Evolutionary conservation across 2,329 filamentous ascomycete species (phyloP).

Genomic region (Colletotrichum gigasporum): DNA sequence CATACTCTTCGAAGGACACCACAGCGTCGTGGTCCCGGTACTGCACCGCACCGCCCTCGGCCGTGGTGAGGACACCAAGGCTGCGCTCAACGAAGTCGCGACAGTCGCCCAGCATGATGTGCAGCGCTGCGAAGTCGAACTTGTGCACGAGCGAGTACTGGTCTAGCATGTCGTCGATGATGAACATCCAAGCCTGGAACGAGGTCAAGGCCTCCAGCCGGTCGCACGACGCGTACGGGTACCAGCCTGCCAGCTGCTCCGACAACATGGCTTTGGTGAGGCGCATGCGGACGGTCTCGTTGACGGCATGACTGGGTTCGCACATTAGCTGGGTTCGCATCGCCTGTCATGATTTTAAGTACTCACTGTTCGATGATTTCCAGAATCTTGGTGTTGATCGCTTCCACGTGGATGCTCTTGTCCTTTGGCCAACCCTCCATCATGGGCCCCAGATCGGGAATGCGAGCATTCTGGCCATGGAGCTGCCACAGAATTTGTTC

Average conservation of each 20-base stretch:
- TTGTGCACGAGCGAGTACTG: slow-evolving; percentile 5
- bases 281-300: slow-evolving; percentile 15
- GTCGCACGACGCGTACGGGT: slow-evolving; percentile 15
- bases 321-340: not conserved
- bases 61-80: not conserved
- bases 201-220: slow-evolving; percentile 19
- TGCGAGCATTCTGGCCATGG: slow-evolving; percentile 17
- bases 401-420: slow-evolving; percentile 4
- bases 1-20: slow-evolving; percentile 5
- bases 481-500: slow-evolving; percentile 9
- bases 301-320: slow-evolving; percentile 8
- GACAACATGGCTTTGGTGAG: slow-evolving; percentile 26
- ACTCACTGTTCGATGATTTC: slow-evolving; percentile 16
- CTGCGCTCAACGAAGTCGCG: slow-evolving; percentile 20
- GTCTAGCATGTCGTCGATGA: slow-evolving; percentile 22
- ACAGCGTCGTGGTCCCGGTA: slow-evolving; percentile 17
- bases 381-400: slow-evolving; percentile 5
- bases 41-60: not conserved
- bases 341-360: not conserved
- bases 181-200: slow-evolving; percentile 24
- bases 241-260: slow-evolving; percentile 19
- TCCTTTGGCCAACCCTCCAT: slow-evolving; percentile 17
- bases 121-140: not conserved
- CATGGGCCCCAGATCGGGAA: slow-evolving; percentile 7
- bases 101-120: slow-evolving; percentile 17